phyloP scores from a whole-genome alignment of 257 asterid species.

The Salvia splendens region DNA sequence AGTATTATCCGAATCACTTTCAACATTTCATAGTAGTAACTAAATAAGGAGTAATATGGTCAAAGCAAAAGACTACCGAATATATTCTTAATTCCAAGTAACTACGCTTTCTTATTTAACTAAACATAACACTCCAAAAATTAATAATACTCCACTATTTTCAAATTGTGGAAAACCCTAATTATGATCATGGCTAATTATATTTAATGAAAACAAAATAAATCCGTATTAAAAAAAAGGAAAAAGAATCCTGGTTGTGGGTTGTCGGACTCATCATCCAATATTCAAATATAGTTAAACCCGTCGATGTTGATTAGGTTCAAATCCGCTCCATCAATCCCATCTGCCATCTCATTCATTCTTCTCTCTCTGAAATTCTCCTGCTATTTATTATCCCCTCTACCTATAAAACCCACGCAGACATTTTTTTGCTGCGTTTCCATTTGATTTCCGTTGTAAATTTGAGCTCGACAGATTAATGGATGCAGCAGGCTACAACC shows the following conservation, averaged over 20 bases:
- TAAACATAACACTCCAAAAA: no score
- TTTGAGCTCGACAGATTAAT: conserved; percentile 22
- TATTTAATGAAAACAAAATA: no score
- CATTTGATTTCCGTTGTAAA: no score
- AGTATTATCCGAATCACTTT: neutral
- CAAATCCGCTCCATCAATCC: conserved; percentile 43
- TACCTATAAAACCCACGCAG: conserved; percentile 32
- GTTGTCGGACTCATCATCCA: conserved; percentile 44
- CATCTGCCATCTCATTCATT: neutral
- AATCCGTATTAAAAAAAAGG: no score
- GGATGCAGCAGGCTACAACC: conserved; percentile 45
- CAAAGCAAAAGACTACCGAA: neutral
- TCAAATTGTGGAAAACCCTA: no score
- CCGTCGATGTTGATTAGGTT: conserved; percentile 37
- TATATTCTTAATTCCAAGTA: no score
- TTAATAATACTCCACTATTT: no score
- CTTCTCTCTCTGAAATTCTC: conserved; percentile 7
- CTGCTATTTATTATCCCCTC: conserved; percentile 25
- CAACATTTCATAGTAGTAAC: neutral
- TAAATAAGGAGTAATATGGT: neutral
- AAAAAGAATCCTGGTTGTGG: no score
- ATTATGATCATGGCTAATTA: no score
- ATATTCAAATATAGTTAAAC: conserved; percentile 43
- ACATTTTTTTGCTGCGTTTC: neutral
- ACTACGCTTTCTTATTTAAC: neutral